Percentiles rank a stretch among this genome's conserved stretches.
Conservation (phyloP, 768 basidiomycete species). For the Podaxis mareebaensis region DNA sequence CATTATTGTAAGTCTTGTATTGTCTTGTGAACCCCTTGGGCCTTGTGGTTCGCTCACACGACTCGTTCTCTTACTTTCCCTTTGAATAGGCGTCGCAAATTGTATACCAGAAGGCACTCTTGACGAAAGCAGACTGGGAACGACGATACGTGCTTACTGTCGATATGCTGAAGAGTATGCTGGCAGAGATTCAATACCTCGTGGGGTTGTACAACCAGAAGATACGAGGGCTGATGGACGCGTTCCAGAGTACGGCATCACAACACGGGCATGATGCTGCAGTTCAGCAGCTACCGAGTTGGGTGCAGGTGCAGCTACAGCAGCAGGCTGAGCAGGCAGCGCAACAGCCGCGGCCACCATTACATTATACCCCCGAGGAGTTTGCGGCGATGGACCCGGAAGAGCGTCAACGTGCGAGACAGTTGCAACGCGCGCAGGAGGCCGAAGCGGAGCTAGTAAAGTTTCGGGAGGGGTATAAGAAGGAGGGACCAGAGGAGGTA, state of each 20-base stretch:
- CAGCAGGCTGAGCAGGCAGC: conserved; percentile 14
- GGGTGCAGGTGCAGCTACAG: conserved; percentile 16
- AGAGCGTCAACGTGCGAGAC: conserved; percentile 3
- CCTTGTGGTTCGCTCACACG: background rate
- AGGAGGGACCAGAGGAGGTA: conserved; percentile 12
- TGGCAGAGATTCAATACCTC: conserved; percentile 16
- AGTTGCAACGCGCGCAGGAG: conserved; percentile 15
- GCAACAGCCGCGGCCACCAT: background rate
- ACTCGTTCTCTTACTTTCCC: background rate
- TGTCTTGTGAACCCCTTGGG: background rate
- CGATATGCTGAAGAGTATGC: conserved; percentile 14
- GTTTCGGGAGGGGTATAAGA: conserved; percentile 15
- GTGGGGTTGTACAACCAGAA: conserved; percentile 15
- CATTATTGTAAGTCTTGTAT: conserved; percentile 7
- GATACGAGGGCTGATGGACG: conserved; percentile 14
- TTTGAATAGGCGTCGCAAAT: conserved; percentile 11
- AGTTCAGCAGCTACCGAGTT: conserved; percentile 15
- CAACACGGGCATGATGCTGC: conserved; percentile 14
- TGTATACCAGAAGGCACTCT: conserved; percentile 14
- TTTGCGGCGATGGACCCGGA: conserved; percentile 11
- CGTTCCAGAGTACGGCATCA: conserved; percentile 12
- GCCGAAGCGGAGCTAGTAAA: conserved; percentile 13
- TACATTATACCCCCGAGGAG: conserved; percentile 10
- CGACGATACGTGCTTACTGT: conserved; percentile 16
- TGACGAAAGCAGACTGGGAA: conserved; percentile 16